Evolutionary conservation across 495 filamentous ascomycete genomes (phyloP), one percentile per base, ranked within the genome.

Genomic region (Lentithecium fluviatile): DNA sequence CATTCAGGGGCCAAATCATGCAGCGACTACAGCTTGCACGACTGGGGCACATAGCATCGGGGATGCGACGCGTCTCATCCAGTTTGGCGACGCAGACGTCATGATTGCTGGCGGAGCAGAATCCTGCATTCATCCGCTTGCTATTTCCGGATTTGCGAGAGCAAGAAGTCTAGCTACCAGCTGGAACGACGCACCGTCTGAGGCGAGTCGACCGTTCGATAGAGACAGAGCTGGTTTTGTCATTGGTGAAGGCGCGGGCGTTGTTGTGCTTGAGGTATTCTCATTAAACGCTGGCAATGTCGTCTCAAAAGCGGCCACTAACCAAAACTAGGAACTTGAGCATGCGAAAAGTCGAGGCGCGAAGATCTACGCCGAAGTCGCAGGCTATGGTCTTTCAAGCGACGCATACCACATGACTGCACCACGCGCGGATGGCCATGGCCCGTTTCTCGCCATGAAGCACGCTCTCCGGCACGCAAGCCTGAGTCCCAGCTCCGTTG

Each of bases 71-170:
- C 85, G 93, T 10, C 91, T 97, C 69, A 95, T 98, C 64, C 84
- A 88, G 25, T 88, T 83, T 74, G 90, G 90, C 26, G 93, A 97
- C 69, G 93, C 93, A 21, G 82, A 95, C 69, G 85, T 97, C 23
- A 97, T 98, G 91, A 76, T 98, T 12, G 91, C 94, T 36, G 94
- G 94, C 26, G 93, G 91, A 12, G 83, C 91, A 8, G 94, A 98
- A 74, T 91, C 93, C 1, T 98, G 94, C 72, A 95, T 98, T 59
- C 91, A 98, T 68, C 94, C 94, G 12, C 79, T 98, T 21, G 89
- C 93, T 19, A 86, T 98, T 56, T 87, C 90, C 5, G 94, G 94
- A 19, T 98, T 98, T 72, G 86, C 90, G 17, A 81, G 92, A 29
- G 91, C 91, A 2, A 82, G 91, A 51, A 95, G 90, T 48, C 79